Evolutionary conservation across 805 yeast genomes (phyloP).

Genomic region (Teunomyces atbi): DNA sequence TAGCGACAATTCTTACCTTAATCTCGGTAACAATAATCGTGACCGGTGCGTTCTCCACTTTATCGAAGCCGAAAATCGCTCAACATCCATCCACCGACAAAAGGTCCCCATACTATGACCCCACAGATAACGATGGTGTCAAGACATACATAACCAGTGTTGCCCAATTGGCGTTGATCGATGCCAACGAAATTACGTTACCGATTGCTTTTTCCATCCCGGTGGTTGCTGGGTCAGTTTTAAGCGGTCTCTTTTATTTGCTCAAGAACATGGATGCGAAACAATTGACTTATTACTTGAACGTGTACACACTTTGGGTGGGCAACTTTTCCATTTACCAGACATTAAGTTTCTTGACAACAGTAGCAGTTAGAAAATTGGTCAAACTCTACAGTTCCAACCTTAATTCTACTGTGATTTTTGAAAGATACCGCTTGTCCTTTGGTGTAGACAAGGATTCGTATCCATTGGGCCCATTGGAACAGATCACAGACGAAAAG

Average conservation of each 20-base stretch:
- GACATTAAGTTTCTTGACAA: conserved; percentile 22
- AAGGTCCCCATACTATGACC: conserved; percentile 16
- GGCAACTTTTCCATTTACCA: conserved; percentile 34
- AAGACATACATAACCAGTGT: conserved; percentile 9
- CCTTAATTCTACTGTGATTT: conserved; percentile 2
- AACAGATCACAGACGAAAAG: conserved; percentile 16
- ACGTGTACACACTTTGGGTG: conserved; percentile 31
- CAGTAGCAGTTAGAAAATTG: conserved; percentile 21
- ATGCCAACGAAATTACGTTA: conserved; percentile 9
- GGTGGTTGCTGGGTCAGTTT: conserved; percentile 37
- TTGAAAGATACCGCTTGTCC: conserved; percentile 39
- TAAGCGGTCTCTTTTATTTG: conserved; percentile 38
- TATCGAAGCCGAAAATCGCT: conserved; percentile 25
- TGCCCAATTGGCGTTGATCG: conserved; percentile 9
- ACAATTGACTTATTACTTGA: conserved; percentile 29
- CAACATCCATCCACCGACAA: conserved; percentile 18
- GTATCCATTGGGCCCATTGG: conserved; percentile 39
- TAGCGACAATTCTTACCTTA: neutral
- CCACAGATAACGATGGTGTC: conserved; percentile 23
- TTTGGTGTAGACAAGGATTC: conserved; percentile 34
- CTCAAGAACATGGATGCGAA: conserved; percentile 31
- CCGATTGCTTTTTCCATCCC: conserved; percentile 43
- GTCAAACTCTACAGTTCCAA: conserved; percentile 19
- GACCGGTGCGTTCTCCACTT: conserved; percentile 9
- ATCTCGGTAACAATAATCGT: neutral